Evolutionary conservation across 2,329 filamentous ascomycete genomes (phyloP).

Genomic region (Passalora sequoiae): DNA sequence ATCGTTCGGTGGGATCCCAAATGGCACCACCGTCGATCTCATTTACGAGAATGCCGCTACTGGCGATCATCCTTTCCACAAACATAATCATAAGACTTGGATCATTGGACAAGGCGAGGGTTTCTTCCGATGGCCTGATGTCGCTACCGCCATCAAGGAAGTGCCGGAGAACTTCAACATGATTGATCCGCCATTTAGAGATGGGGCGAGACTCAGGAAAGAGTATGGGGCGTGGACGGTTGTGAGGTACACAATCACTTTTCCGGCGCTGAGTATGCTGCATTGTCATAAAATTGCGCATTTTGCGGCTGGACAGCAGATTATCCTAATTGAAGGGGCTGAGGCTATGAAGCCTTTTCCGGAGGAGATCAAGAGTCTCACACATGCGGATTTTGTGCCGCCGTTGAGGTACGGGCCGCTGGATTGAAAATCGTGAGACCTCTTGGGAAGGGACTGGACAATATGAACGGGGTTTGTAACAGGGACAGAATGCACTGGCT

Average conservation of each 20-base stretch:
- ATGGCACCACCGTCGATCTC: constrained; percentile 28
- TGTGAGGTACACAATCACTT: constrained; percentile 18
- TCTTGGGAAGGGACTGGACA: no score
- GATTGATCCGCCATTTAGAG: constrained; percentile 16
- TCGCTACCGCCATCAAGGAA: constrained; percentile 16
- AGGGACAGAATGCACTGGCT: background rate
- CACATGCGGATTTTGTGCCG: constrained; percentile 18
- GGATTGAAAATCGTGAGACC: constrained; percentile 8
- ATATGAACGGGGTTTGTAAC: no score
- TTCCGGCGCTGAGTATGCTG: constrained; percentile 21
- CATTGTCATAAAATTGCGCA: constrained; percentile 18
- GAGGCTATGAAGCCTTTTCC: constrained; percentile 17
- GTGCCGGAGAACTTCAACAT: constrained; percentile 16
- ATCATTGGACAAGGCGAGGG: constrained; percentile 26
- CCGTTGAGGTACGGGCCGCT: constrained; percentile 20
- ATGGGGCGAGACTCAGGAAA: constrained; percentile 12
- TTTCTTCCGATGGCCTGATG: constrained; percentile 24
- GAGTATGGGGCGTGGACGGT: constrained; percentile 18
- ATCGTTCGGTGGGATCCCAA: constrained; percentile 35
- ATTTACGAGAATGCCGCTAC: constrained; percentile 25
- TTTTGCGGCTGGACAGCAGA: constrained; percentile 20
- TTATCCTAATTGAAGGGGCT: constrained; percentile 19
- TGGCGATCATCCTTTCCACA: constrained; percentile 28
- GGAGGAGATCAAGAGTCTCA: constrained; percentile 19
- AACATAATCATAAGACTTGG: constrained; percentile 29